Evolutionary conservation across 2,329 filamentous ascomycete species (phyloP).

Genomic region (Gaeumannomyces sp.): DNA sequence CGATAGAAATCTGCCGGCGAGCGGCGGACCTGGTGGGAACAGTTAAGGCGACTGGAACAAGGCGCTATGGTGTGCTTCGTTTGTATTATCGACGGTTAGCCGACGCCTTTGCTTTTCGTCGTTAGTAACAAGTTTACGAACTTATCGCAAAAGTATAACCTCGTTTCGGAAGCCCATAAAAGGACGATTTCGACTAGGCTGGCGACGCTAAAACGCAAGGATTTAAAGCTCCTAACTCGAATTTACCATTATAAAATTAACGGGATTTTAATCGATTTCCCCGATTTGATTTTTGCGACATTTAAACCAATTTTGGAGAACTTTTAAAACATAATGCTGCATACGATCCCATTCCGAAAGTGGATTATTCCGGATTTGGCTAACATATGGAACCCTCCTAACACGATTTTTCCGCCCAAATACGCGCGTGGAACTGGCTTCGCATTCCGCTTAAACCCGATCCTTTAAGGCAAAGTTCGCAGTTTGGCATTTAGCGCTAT

Average conservation of each 20-base stretch:
- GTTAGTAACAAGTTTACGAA: too few species aligned
- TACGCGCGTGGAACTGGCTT: slow-evolving; percentile 46
- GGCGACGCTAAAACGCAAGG: background rate
- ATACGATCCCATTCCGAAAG: slow-evolving; percentile 15
- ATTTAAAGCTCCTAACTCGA: background rate
- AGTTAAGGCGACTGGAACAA: too few species aligned
- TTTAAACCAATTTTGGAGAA: slow-evolving; percentile 51
- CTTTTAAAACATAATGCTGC: slow-evolving; percentile 45
- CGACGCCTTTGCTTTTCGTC: too few species aligned
- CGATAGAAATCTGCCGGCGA: too few species aligned
- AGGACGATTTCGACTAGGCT: too few species aligned
- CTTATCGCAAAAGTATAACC: too few species aligned
- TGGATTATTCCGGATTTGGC: slow-evolving; percentile 4
- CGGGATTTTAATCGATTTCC: slow-evolving; percentile 51
- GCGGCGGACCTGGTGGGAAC: too few species aligned
- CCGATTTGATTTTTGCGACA: slow-evolving; percentile 49
- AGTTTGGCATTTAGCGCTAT: slow-evolving; percentile 18
- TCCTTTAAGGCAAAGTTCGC: slow-evolving; percentile 19
- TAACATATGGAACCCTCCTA: slow-evolving; percentile 10
- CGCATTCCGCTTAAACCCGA: slow-evolving; percentile 35
- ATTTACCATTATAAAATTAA: slow-evolving; percentile 15
- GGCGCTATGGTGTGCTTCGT: too few species aligned
- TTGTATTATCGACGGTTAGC: too few species aligned
- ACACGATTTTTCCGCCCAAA: slow-evolving; percentile 35
- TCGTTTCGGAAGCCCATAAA: too few species aligned